These are phyloP conservation scores for Hanseniaspora vineae DNA, from an alignment of 805 yeast species.

Conservation along the genomic window DNA sequence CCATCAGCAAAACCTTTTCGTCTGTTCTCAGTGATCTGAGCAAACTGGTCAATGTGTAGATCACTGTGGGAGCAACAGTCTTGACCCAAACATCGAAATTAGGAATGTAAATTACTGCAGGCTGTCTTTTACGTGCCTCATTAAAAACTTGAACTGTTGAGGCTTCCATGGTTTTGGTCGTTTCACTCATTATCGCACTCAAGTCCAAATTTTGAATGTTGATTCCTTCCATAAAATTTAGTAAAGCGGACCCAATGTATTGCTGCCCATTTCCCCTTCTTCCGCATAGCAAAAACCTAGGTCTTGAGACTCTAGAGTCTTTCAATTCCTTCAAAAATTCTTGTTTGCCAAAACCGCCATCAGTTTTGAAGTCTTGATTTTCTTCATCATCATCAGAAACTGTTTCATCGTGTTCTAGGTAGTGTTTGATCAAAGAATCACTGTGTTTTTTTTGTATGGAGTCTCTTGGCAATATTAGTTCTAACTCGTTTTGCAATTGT, in stretches of 20 bases:
- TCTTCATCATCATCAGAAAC: conserved; percentile 11
- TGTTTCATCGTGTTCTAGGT: conserved; percentile 20
- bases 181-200: conserved; percentile 62
- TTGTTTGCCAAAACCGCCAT: conserved; percentile 59
- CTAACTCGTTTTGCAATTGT: conserved; percentile 34
- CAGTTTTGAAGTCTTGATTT: conserved; percentile 25
- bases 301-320: conserved; percentile 61
- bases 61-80: conserved; percentile 56
- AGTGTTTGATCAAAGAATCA: conserved; percentile 22
- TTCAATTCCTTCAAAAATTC: conserved; percentile 40
- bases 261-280: conserved; percentile 74
- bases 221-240: conserved; percentile 77
- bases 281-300: conserved; percentile 68
- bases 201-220: conserved; percentile 80
- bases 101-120: conserved; percentile 75
- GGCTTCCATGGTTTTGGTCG: conserved; percentile 72
- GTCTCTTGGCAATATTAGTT: conserved; percentile 45
- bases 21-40: conserved; percentile 54
- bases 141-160: conserved; percentile 69
- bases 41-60: conserved; percentile 57
- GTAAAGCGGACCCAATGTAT: conserved; percentile 68
- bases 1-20: conserved; percentile 65
- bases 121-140: conserved; percentile 83
- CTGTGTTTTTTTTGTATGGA: conserved; percentile 9
- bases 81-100: conserved; percentile 65